These are phyloP conservation scores for Coniophora puteana DNA, from an alignment of 1,284 basidiomycete species.

Conservation along the genomic window DNA sequence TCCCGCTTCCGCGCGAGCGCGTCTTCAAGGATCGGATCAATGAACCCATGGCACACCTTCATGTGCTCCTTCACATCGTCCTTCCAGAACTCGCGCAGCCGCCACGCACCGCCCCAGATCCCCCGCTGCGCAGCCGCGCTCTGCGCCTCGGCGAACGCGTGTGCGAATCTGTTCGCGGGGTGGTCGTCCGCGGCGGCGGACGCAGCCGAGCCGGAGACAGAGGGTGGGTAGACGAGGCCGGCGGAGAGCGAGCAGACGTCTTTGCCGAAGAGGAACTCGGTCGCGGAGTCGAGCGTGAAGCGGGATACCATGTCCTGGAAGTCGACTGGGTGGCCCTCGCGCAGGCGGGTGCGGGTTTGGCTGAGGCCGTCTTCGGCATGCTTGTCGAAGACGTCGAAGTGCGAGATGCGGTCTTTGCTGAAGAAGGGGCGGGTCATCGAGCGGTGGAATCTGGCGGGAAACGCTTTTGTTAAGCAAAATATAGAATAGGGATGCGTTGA, in stretches of 20 bases:
- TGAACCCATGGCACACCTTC: conserved; percentile 29
- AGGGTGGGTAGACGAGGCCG: conserved; percentile 24
- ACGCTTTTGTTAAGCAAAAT: too few relatives aligned
- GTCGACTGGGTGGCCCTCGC: conserved; percentile 43
- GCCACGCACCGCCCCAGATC: conserved; percentile 25
- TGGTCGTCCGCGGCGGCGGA: conserved; percentile 11
- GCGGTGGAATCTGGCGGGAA: conserved; percentile 45
- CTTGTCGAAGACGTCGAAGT: conserved; percentile 51
- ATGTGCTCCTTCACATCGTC: conserved; percentile 29
- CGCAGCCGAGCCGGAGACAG: conserved; percentile 12
- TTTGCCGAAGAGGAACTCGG: conserved; percentile 37
- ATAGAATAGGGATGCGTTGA: conserved; percentile 4
- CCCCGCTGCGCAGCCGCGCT: conserved; percentile 15
- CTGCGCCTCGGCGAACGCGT: conserved; percentile 30
- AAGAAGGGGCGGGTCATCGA: conserved; percentile 58
- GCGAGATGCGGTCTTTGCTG: conserved; percentile 43
- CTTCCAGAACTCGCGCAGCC: conserved; percentile 27
- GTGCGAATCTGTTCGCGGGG: conserved; percentile 28
- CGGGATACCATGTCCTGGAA: conserved; percentile 42
- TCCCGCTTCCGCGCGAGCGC: conserved; percentile 27
- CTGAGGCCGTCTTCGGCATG: conserved; percentile 39
- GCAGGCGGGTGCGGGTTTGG: conserved; percentile 36
- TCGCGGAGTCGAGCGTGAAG: conserved; percentile 39
- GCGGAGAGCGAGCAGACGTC: conserved; percentile 26
- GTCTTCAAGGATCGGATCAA: conserved; percentile 32